A percentile compares a stretch with the other conserved stretches of the same genome.
Conservation (phyloP, 371 early-diverging fungal species). For the Mucor saturninus region DNA sequence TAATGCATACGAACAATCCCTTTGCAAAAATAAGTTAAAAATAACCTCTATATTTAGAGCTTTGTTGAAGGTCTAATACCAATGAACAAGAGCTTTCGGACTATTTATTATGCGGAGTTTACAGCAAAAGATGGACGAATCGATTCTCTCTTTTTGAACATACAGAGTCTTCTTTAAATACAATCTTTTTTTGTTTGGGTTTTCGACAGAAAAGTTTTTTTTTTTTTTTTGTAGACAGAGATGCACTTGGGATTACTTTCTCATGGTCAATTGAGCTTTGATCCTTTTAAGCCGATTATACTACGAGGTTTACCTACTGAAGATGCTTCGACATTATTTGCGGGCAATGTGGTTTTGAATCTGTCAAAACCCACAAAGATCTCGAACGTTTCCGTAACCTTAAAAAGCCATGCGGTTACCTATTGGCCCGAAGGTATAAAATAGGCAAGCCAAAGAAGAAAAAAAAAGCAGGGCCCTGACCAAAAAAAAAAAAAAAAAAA, state of each 20-base stretch:
- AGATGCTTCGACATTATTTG: conserved; percentile 40
- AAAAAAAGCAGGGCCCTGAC: background rate
- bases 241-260: conserved; percentile 36
- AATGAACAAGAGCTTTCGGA: too few species aligned
- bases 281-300: conserved; percentile 40
- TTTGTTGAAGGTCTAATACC: too few species aligned
- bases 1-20: too few species aligned
- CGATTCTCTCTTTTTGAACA: too few species aligned
- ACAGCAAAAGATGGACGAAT: too few species aligned
- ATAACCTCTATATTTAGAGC: too few species aligned
- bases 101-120: too few species aligned
- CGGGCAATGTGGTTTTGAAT: conserved; percentile 32
- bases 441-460: background rate
- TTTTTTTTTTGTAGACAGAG: background rate
- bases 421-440: conserved; percentile 43
- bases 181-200: background rate
- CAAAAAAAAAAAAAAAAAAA: background rate
- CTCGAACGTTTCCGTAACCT: conserved; percentile 27
- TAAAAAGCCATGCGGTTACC: conserved; percentile 27
- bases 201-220: background rate
- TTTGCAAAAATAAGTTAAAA: too few species aligned
- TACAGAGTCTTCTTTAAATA: too few species aligned
- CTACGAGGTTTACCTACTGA: conserved; percentile 35
- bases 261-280: conserved; percentile 35
- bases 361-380: conserved; percentile 36